Conservation (phyloP, 176 grass and related monocot species). For the Areca catechu region DNA sequence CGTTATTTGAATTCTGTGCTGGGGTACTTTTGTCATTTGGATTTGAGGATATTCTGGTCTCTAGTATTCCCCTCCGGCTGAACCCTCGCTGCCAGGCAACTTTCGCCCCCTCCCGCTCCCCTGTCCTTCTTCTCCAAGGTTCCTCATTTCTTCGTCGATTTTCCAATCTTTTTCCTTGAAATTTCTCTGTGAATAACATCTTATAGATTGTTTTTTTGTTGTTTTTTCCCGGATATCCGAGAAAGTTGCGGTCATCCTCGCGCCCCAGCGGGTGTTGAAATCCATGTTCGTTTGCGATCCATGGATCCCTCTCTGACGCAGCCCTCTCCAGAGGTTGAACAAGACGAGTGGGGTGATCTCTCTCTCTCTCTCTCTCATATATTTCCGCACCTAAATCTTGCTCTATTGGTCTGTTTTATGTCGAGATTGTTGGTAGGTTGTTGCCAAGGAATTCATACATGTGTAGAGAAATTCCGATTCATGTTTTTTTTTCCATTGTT, state of each 20-base stretch:
- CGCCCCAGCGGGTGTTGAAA: slow-evolving; percentile 1
- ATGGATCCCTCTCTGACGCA: slow-evolving; percentile 24
- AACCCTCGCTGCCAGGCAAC: no score
- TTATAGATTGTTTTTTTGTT: neutral
- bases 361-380: neutral
- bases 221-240: neutral
- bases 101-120: no score
- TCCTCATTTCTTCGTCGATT: no score
- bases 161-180: no score
- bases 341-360: slow-evolving; percentile 16
- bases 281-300: slow-evolving; percentile 23
- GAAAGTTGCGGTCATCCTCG: slow-evolving; percentile 2
- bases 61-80: no score
- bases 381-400: neutral
- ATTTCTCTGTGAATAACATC: neutral
- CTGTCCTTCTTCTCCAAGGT: no score
- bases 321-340: slow-evolving; percentile 14
- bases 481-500: no score
- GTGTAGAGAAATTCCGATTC: no score
- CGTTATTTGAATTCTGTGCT: no score
- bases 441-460: no score
- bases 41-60: no score
- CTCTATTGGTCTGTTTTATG: neutral
- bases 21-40: no score
- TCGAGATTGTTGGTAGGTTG: neutral